A percentile compares a stretch with the other conserved stretches of the same genome.
Conservation (phyloP, 192 early-diverging fungal genomes). For the Coemansia sp. region DNA sequence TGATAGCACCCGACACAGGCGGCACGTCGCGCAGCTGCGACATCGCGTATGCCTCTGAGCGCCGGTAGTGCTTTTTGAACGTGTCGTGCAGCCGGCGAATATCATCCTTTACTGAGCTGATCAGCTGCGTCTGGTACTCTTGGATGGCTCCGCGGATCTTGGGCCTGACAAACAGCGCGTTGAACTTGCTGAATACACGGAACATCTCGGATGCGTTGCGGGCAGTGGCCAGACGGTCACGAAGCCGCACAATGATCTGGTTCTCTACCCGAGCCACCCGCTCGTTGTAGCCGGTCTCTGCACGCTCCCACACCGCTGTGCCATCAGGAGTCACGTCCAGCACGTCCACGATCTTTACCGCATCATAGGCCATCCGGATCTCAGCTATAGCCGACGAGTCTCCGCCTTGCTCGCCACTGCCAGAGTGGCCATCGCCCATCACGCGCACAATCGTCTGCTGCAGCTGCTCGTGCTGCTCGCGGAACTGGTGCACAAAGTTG, state of each 20-base stretch:
- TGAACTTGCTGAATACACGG: constrained; percentile 99
- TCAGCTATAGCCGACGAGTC: constrained; percentile 82
- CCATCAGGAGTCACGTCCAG: constrained; percentile 93
- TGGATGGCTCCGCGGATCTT: constrained; percentile 99
- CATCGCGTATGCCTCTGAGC: constrained; percentile 86
- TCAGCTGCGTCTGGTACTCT: constrained; percentile 98
- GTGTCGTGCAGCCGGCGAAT: constrained; percentile 93
- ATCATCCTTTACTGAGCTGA: constrained; percentile 98
- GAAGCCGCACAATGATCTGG: constrained; percentile 90
- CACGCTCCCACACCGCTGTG: constrained; percentile 86
- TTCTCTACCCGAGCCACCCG: constrained; percentile 93
- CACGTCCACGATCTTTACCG: constrained; percentile 89
- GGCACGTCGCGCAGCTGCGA: constrained; percentile 90
- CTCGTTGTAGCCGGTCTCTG: constrained; percentile 92
- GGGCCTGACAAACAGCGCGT: constrained; percentile 97
- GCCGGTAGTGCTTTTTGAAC: constrained; percentile 87
- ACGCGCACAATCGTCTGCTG: constrained; percentile 93
- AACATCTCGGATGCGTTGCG: constrained; percentile 99
- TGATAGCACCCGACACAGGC: constrained; percentile 88
- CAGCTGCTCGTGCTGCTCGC: constrained; percentile 98
- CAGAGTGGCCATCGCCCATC: constrained; percentile 57
- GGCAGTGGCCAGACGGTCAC: constrained; percentile 91
- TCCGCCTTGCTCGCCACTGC: constrained; percentile 55
- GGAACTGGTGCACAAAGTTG: constrained; percentile 84
- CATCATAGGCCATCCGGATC: constrained; percentile 86